Base-by-base conservation (phyloP, 1,139 yeast species). In the Wickerhamomyces sp. region DNA sequence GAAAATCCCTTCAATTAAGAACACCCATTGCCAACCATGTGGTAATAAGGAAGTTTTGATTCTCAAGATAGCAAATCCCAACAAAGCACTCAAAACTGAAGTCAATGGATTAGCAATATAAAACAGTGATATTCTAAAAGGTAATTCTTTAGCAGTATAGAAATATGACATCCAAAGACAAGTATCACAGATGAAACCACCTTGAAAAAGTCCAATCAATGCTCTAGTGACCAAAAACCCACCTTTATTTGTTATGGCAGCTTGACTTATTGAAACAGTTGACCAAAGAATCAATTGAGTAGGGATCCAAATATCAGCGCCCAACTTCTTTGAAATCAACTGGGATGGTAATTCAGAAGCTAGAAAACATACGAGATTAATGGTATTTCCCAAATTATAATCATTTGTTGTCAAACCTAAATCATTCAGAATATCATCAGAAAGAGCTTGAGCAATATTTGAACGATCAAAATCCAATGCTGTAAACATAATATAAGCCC, bases 1-100 rank as follows among this genome's bases (percentile, higher is more conserved):
- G 44, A 80, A 58, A 2, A 73, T 46, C 1, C 90, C 90, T 58
- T 83, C 90, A 43, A 84, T 65, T 27, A 84, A 58, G 56, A 83
- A 84, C 27, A 84, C 63, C 82, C 83, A 82, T 52, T 75, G 68
- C 87, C 87, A 81, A 23, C 87, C 86, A 34, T 62, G 65, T 49
- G 65, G 55, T 2, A 73, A 67, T 36, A 61, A 53, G 2, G 65
- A 60, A 18, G 73, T 71, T 34, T 72, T 60, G 59, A 76, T 62
- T 46, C 69, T 69, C 40, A 78, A 62, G 27, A 76, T 60, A 15
- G 73, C 78, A 52, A 67, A 72, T 0, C 80, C 78, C 34, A 75
- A 54, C 27, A 78, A 55, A 14, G 77, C 61, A 33, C 77, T 63
- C 37, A 61, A 32, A 41, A 73, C 68, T 53, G 63, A 68, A 3